Evolutionary conservation across 176 grass and related monocot genomes (phyloP).

Genomic region (Urochloa ruziziensis): DNA sequence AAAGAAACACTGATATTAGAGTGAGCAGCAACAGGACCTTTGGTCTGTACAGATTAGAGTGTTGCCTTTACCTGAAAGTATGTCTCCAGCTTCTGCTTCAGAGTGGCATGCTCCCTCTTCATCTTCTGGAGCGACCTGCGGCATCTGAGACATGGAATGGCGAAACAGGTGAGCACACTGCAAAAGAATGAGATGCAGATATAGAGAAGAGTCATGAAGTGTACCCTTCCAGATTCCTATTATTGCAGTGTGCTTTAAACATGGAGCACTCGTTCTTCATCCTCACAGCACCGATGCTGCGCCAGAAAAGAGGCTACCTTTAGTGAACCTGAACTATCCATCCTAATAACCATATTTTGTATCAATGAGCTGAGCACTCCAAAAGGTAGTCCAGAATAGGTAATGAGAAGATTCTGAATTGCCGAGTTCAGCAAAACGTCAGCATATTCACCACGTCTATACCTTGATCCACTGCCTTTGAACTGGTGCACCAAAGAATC

Average conservation of each 20-base stretch:
- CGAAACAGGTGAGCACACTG: background rate
- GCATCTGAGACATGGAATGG: conserved; percentile 47
- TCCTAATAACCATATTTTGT: background rate
- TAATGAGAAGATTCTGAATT: background rate
- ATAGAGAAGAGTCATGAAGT: background rate
- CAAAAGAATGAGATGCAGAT: background rate
- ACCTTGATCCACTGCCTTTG: conserved; percentile 72
- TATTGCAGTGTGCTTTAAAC: conserved; percentile 52
- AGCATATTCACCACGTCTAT: conserved; percentile 27
- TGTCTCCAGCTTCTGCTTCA: conserved; percentile 66
- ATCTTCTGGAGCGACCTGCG: conserved; percentile 64
- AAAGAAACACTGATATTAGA: background rate
- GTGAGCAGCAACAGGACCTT: background rate
- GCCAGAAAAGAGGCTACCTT: conserved; percentile 1
- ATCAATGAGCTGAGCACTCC: conserved; percentile 17
- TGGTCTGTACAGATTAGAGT: background rate
- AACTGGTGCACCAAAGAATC: conserved; percentile 61
- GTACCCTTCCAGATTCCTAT: conserved; percentile 60
- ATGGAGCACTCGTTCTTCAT: conserved; percentile 68
- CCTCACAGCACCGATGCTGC: conserved; percentile 62
- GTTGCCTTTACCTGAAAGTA: conserved; percentile 59
- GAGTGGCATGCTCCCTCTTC: conserved; percentile 58
- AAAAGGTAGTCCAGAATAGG: conserved; percentile 5
- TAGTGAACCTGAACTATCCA: conserved; percentile 15
- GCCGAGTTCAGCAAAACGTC: background rate